Evolutionary conservation across 768 basidiomycete species (phyloP), one percentile per base, ranked within the genome.

Genomic region (Psilocybe cyanescens): DNA sequence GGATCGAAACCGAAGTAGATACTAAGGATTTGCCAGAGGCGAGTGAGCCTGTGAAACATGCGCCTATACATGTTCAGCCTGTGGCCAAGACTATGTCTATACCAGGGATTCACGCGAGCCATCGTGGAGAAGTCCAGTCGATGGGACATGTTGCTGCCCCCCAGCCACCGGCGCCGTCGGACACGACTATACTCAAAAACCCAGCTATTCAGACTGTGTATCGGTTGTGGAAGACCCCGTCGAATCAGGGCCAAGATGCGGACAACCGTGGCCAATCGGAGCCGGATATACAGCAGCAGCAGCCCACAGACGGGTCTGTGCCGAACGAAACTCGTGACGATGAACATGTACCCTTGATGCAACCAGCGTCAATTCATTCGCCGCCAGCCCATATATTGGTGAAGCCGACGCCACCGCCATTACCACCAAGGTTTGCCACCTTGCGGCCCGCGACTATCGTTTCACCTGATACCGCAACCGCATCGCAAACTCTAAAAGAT

Each of bases 121-220:
- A 94, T 68, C 86, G 85, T n/a, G 90, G 90, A 8, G 91, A 94
- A 62, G 85, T 94, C 46, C 91, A 92, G 87, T 89, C 92, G 3
- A 82, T 95, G 81, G 93, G 93, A 9, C 88, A 91, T 67, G 84
- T 85, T 58, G 86, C 89, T 11, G 79, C 83, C 3, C 74, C 77
- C 47, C 68, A 76, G 9, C 79, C 83, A 4, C 74, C 71, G 24
- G 66, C 73, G 8, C 48, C 72, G 7, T 62, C 68, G 39, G 44
- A 65, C 1, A 79, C 82, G 19, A 74, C 72, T 54, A 77, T 79
- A 68, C 64, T 75, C 24, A 84, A 84, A 71, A 79, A 81, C 51
- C 83, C 84, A 8, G 83, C 85, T 19, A 85, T 91, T 35, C 86
- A 86, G 71, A 84, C 79, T 60, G 82, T 93, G 60, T 92, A 92